Evolutionary conservation across 345 rosid species (phyloP), one percentile per base, ranked within the genome.

Genomic region (Hibiscus syriacus): DNA sequence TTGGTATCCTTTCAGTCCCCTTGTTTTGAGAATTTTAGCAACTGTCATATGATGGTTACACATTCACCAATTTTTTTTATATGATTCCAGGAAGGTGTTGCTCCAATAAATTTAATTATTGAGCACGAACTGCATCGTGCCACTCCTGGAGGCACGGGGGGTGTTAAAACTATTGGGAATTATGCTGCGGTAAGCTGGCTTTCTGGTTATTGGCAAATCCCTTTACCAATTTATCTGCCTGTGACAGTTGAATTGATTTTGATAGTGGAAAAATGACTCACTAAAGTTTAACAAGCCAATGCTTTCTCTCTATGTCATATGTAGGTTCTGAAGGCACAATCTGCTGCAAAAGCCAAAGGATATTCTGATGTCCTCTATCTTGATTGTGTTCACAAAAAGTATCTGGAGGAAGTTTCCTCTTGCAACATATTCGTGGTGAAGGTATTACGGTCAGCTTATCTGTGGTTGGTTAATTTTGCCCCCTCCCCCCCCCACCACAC

Each of bases 121-220:
- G 93, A 88, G 68, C 71, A 80, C 43, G 87, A 88, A 74, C 53
- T 88, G 69, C 90, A 88, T 77, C 90, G 98, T 53, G 98, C 97
- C 69, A 83, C 96, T 61, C 98, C 98, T 78, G 97, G 98, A 60
- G 98, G 97, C 62, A 93, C 98, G 16, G 97, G 98, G 61, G 85
- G 97, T 63, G 97, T 90, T 58, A 93, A 93, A 77, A 86, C 92
- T 52, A 93, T 93, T 4, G 98, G 98, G 61, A 93, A 93, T 54
- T 93, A 93, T 74, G 97, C 94, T 70, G 92, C 92, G 50, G 98
- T 93, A 81, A 62, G 50, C 66, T 39, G 22, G 12, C 13, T 13
- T 62, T 62, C 30, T 62, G 52, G 32, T 22, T 16, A 23, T 39
- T 39, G 4, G 50, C 26, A 29, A 62, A 59, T 34, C 9, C 12